Conservation (phyloP, 2,329 filamentous ascomycete species). For the Pseudogymnoascus verrucosus region DNA sequence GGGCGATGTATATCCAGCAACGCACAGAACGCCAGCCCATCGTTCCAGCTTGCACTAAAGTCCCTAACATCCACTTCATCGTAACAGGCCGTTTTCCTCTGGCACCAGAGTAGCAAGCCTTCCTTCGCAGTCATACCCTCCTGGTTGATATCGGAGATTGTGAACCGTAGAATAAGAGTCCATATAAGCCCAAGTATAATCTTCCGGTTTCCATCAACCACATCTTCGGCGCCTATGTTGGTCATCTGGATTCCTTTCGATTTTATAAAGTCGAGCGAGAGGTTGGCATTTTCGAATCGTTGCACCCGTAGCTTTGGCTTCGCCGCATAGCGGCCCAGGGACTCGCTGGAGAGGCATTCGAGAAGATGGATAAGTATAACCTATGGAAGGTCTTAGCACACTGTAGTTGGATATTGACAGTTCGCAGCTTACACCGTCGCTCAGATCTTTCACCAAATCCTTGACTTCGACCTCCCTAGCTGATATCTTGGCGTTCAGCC, state of each 20-base stretch:
- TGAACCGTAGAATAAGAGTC: constrained; percentile 96
- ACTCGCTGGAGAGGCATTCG: constrained; percentile 90
- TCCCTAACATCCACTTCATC: constrained; percentile 93
- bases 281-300: constrained; percentile 96
- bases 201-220: constrained; percentile 95
- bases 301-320: constrained; percentile 95
- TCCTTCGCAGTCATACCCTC: constrained; percentile 98
- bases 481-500: constrained; percentile 94
- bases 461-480: constrained; percentile 70
- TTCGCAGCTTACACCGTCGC: constrained; percentile 69
- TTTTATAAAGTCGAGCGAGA: constrained; percentile 88
- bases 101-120: constrained; percentile 90
- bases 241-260: constrained; percentile 90
- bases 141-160: constrained; percentile 96
- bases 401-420: constrained; percentile 10
- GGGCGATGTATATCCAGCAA: constrained; percentile 94
- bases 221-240: constrained; percentile 96
- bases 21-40: constrained; percentile 93
- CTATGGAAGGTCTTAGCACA: constrained; percentile 35
- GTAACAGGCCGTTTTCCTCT: constrained; percentile 97
- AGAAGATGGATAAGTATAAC: constrained; percentile 94
- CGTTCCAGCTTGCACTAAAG: constrained; percentile 95
- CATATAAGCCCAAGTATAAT: constrained; percentile 96
- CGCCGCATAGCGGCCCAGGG: constrained; percentile 90
- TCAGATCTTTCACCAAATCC: constrained; percentile 81